Evolutionary conservation across 1,139 yeast genomes (phyloP).

Genomic region (Groenewaldozyma auringiensis): DNA sequence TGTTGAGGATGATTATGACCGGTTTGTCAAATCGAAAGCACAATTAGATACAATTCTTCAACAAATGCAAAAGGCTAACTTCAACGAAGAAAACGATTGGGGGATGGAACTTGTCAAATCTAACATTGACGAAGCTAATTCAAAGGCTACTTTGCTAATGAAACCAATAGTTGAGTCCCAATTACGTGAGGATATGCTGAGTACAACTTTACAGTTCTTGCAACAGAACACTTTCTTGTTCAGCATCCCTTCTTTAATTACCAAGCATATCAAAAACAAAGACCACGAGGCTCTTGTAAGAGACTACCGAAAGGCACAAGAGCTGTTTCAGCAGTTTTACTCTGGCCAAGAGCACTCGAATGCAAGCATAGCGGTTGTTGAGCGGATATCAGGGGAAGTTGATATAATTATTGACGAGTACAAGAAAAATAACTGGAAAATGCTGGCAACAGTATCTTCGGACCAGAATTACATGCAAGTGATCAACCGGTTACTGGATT

Average conservation of each 20-base stretch:
- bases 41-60: constrained; percentile 50
- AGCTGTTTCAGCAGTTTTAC: constrained; percentile 27
- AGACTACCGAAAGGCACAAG: constrained; percentile 56
- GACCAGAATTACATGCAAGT: constrained; percentile 46
- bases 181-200: constrained; percentile 51
- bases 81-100: constrained; percentile 33
- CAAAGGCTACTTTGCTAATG: constrained; percentile 53
- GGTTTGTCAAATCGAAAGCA: constrained; percentile 70
- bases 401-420: constrained; percentile 58
- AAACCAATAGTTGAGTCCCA: constrained; percentile 69
- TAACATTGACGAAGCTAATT: constrained; percentile 31
- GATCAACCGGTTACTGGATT: constrained; percentile 52
- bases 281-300: constrained; percentile 67
- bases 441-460: constrained; percentile 38
- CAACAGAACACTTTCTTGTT: constrained; percentile 57
- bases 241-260: constrained; percentile 60
- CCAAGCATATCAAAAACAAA: constrained; percentile 45
- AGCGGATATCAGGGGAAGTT: constrained; percentile 60
- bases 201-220: constrained; percentile 54
- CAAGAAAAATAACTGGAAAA: constrained; percentile 54
- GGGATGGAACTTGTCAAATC: constrained; percentile 28
- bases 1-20: constrained; percentile 66
- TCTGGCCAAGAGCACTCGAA: constrained; percentile 19
- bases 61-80: constrained; percentile 40
- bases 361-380: constrained; percentile 32